A percentile compares a stretch with the other conserved stretches of the same genome.
Evolutionary conservation across 805 yeast species (phyloP).

Genomic region (Wickerhamomyces ciferrii): DNA sequence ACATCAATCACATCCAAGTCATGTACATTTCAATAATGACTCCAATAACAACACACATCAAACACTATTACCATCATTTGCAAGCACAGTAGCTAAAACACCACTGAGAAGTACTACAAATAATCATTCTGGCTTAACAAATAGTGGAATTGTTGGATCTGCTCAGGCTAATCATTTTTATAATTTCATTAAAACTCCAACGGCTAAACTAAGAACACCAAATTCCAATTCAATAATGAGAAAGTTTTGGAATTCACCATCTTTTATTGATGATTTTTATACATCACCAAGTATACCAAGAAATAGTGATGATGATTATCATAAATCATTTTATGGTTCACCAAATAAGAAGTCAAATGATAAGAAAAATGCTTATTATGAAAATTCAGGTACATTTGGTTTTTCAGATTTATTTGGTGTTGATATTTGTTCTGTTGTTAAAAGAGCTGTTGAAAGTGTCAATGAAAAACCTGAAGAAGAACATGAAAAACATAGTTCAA

Average conservation of each 20-base stretch:
- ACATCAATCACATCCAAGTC: not conserved
- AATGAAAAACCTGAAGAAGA: conserved; percentile 4
- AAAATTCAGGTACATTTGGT: conserved; percentile 11
- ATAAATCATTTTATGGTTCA: conserved; percentile 28
- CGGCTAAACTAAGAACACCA: conserved; percentile 21
- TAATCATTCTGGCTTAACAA: conserved; percentile 7
- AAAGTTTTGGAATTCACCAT: conserved; percentile 61
- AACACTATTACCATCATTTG: conserved; percentile 12
- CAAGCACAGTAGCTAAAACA: conserved; percentile 26
- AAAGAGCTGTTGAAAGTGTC: conserved; percentile 35
- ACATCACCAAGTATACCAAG: conserved; percentile 39
- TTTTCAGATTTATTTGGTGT: conserved; percentile 48
- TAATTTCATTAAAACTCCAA: conserved; percentile 25
- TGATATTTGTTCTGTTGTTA: conserved; percentile 45
- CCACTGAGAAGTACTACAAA: conserved; percentile 22
- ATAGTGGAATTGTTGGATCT: conserved; percentile 6
- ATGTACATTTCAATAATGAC: not conserved
- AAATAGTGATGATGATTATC: conserved; percentile 22
- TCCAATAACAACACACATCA: not conserved
- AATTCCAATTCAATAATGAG: conserved; percentile 35
- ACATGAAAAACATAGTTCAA: not conserved
- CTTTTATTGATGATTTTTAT: conserved; percentile 62
- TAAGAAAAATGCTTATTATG: conserved; percentile 7
- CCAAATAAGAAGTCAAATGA: conserved; percentile 22
- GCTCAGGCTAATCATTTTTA: conserved; percentile 10